phyloP scores from a whole-genome alignment of 768 basidiomycete genomes.

The Russula griseocarnosa region DNA sequence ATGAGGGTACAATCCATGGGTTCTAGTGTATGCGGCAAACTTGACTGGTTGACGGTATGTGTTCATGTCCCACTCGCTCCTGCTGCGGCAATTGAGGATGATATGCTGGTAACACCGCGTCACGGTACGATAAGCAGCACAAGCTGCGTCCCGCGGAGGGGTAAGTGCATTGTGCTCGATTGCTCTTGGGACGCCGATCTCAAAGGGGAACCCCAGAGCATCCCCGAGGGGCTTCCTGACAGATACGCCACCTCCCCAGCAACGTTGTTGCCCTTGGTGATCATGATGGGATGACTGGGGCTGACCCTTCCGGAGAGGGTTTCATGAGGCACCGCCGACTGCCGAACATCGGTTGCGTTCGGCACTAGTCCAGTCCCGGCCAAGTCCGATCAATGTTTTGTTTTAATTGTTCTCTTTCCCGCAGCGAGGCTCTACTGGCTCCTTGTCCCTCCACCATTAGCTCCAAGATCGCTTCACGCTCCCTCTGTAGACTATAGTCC shows the following conservation, averaged over 20 bases:
- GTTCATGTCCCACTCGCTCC: neutral
- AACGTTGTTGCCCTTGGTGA: constrained; percentile 19
- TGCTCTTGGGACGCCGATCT: neutral
- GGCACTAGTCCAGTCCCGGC: constrained; percentile 1
- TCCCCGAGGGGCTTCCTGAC: constrained; percentile 5
- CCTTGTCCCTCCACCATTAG: neutral
- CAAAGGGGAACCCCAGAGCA: constrained; percentile 10
- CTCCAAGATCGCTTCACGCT: neutral
- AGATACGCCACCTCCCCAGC: constrained; percentile 15
- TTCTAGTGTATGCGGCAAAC: neutral
- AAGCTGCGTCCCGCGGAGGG: neutral
- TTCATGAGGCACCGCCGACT: constrained; percentile 15
- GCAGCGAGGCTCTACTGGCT: neutral
- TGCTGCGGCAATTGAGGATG: neutral
- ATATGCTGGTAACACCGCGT: neutral
- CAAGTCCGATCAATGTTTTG: neutral
- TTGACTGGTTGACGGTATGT: constrained; percentile 1
- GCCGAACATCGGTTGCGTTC: constrained; percentile 13
- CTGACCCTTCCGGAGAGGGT: constrained; percentile 9
- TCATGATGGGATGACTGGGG: constrained; percentile 8
- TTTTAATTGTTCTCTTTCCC: neutral
- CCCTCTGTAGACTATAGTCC: neutral
- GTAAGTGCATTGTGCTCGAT: neutral
- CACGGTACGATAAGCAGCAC: neutral
- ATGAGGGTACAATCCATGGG: neutral